These are phyloP conservation scores for Mimosa pudica DNA, from an alignment of 306 rosid species.

Conservation along the genomic window DNA sequence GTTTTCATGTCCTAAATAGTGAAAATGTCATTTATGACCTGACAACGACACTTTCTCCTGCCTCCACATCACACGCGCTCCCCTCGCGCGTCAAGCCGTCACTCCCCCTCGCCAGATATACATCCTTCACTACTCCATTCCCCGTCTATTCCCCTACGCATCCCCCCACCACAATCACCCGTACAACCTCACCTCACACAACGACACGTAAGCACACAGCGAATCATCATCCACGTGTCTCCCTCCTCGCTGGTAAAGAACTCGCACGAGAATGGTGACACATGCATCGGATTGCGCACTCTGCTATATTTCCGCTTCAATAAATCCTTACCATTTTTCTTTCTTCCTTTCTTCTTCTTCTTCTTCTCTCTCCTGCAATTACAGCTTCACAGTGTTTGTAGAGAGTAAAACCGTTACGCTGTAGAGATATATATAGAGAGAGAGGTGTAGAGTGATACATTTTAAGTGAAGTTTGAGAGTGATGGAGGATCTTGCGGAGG, in stretches of 20 bases:
- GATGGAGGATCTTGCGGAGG: constrained; percentile 85
- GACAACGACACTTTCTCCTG: constrained; percentile 43
- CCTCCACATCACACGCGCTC: constrained; percentile 25
- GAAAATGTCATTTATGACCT: constrained; percentile 37
- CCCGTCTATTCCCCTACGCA: neutral
- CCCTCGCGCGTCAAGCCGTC: constrained; percentile 39
- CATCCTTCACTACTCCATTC: constrained; percentile 18
- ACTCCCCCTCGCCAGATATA: constrained; percentile 19
- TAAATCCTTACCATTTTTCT: constrained; percentile 7
- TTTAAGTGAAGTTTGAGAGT: constrained; percentile 36
- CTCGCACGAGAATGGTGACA: neutral
- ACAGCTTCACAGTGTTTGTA: constrained; percentile 48
- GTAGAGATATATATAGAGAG: constrained; percentile 24
- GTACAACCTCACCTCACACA: neutral
- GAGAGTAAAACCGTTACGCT: constrained; percentile 51
- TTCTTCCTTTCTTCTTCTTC: constrained; percentile 34
- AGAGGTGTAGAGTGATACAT: constrained; percentile 39
- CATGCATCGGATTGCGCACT: constrained; percentile 35
- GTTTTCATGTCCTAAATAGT: constrained; percentile 37
- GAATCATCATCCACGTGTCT: constrained; percentile 30
- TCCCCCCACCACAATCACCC: neutral
- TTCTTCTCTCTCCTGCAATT: constrained; percentile 51
- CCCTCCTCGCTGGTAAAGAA: neutral
- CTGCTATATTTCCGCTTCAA: neutral
- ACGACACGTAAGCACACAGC: neutral